These are phyloP conservation scores for Penicillium sp. DNA, from an alignment of 2,329 filamentous ascomycete species.

Conservation along the genomic window DNA sequence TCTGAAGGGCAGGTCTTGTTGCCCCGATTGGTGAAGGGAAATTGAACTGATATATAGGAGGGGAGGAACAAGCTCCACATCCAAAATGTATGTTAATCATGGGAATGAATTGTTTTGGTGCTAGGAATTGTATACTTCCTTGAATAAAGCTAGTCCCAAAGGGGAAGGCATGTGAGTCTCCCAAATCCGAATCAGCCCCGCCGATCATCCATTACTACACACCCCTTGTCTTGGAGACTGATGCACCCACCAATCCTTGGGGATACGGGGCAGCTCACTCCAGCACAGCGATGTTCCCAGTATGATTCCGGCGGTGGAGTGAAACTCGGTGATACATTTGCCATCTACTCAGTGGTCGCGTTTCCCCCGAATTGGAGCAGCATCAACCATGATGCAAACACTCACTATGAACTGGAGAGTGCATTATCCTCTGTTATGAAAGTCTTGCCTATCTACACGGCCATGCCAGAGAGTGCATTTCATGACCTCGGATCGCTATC, in stretches of 20 bases:
- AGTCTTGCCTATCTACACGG: constrained; percentile 1
- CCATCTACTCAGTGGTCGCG: constrained; percentile 10
- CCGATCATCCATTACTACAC: too few relatives aligned
- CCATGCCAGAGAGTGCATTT: not conserved
- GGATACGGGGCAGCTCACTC: not conserved
- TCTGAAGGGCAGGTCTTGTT: constrained; percentile 15
- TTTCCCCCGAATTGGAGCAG: constrained; percentile 1
- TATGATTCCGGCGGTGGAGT: constrained; percentile 9
- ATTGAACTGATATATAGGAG: not conserved
- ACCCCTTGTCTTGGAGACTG: too few relatives aligned
- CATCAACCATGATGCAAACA: not conserved
- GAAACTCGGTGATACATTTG: constrained; percentile 4
- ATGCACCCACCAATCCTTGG: too few relatives aligned
- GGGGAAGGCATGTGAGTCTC: too few relatives aligned
- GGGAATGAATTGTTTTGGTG: too few relatives aligned
- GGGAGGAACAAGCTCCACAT: too few relatives aligned
- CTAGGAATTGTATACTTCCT: too few relatives aligned
- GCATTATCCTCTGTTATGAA: not conserved
- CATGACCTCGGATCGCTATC: constrained; percentile 1
- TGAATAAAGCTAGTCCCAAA: too few relatives aligned
- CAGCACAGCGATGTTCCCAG: constrained; percentile 5
- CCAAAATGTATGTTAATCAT: too few relatives aligned
- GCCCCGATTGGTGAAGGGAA: constrained; percentile 13
- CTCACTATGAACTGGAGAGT: not conserved
- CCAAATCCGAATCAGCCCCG: too few relatives aligned